phyloP scores from a whole-genome alignment of 2,329 filamentous ascomycete species.

The Coleophoma cylindrospora region DNA sequence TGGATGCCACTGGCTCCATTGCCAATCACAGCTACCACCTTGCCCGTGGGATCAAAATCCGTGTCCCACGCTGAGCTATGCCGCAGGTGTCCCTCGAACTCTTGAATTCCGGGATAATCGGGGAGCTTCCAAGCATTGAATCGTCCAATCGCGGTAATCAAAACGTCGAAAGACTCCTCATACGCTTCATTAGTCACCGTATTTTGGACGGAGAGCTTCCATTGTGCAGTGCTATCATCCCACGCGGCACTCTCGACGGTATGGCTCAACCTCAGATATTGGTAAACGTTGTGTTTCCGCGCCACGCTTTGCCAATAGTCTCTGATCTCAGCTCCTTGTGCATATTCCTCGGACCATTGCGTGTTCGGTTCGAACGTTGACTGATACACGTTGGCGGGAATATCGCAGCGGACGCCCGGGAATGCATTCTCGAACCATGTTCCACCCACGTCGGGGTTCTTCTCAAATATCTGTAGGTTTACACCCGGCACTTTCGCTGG shows the following conservation, averaged over 20 bases:
- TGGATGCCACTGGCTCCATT: slow-evolving; percentile 60
- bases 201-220: slow-evolving; percentile 40
- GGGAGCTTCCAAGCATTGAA: slow-evolving; percentile 64
- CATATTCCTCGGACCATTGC: slow-evolving; percentile 65
- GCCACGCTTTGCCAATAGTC: slow-evolving; percentile 62
- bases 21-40: slow-evolving; percentile 53
- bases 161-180: slow-evolving; percentile 49
- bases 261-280: slow-evolving; percentile 48
- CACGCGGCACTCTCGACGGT: slow-evolving; percentile 52
- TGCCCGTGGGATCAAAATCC: slow-evolving; percentile 41
- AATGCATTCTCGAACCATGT: slow-evolving; percentile 48
- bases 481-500: slow-evolving; percentile 65
- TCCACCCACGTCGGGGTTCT: slow-evolving; percentile 58
- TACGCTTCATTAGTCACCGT: slow-evolving; percentile 31
- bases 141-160: slow-evolving; percentile 58
- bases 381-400: slow-evolving; percentile 52
- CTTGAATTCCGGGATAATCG: slow-evolving; percentile 50
- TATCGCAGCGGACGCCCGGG: slow-evolving; percentile 18
- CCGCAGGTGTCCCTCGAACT: slow-evolving; percentile 25
- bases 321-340: slow-evolving; percentile 60
- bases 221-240: slow-evolving; percentile 45
- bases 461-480: slow-evolving; percentile 61
- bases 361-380: slow-evolving; percentile 62
- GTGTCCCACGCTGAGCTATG: slow-evolving; percentile 56
- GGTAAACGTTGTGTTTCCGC: slow-evolving; percentile 59